Evolutionary conservation across 768 basidiomycete species (phyloP).

Genomic region (Astraeus odoratus): DNA sequence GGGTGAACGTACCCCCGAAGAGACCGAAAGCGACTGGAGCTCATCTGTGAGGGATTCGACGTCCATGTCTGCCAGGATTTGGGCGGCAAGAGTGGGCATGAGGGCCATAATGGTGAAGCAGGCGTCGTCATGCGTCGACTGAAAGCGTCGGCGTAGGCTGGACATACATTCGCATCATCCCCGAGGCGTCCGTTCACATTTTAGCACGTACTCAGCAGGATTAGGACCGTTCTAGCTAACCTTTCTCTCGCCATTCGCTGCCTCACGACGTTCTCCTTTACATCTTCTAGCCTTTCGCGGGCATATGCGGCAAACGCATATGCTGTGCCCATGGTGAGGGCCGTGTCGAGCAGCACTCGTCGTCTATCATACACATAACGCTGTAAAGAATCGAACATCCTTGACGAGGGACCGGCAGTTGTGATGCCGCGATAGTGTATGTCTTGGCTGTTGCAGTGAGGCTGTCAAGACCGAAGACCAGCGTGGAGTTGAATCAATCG

Average conservation of each 20-base stretch:
- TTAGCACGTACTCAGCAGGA: neutral
- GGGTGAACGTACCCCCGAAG: conserved; percentile 17
- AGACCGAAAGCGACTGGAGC: conserved; percentile 39
- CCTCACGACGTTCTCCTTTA: conserved; percentile 53
- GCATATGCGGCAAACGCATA: conserved; percentile 63
- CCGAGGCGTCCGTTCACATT: neutral
- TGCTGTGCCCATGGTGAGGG: conserved; percentile 48
- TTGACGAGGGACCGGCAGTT: neutral
- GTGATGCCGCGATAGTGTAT: no score
- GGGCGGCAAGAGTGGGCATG: conserved; percentile 56
- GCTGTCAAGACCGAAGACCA: no score
- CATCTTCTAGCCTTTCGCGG: conserved; percentile 53
- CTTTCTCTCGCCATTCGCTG: conserved; percentile 56
- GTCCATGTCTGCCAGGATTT: conserved; percentile 67
- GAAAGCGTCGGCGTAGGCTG: conserved; percentile 68
- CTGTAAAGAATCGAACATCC: conserved; percentile 39
- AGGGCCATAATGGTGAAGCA: conserved; percentile 71
- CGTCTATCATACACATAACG: conserved; percentile 47
- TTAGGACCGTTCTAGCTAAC: conserved; percentile 24
- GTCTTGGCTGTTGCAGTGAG: no score
- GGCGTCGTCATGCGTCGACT: conserved; percentile 69
- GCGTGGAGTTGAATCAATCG: no score
- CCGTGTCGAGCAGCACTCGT: conserved; percentile 39
- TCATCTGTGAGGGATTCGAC: conserved; percentile 64
- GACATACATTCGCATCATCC: conserved; percentile 1